Percentiles rank a stretch among this genome's conserved stretches.
These are phyloP conservation scores for Leishmania lainsoni DNA, from an alignment of 208 protist species.

Conservation along the genomic window DNA sequence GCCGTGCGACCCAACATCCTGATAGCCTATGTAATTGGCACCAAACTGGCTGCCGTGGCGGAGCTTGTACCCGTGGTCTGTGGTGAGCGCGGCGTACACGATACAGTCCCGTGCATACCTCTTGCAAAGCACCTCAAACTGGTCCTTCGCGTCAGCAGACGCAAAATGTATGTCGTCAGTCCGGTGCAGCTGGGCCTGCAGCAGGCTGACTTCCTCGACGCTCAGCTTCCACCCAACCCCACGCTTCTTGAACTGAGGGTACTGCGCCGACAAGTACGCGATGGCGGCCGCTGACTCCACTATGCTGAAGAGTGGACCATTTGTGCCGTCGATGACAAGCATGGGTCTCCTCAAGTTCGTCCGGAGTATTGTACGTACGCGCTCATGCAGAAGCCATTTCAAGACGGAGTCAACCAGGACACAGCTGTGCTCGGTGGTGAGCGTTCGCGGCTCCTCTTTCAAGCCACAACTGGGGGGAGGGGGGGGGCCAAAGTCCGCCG, in stretches of 20 bases:
- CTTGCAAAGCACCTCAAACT: conserved; percentile 18
- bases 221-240: conserved; percentile 49
- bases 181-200: conserved; percentile 9
- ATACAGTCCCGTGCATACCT: conserved; percentile 39
- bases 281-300: conserved; percentile 1
- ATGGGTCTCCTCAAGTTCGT: background rate
- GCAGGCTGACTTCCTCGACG: conserved; percentile 60
- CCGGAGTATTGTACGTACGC: background rate
- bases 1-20: conserved; percentile 37
- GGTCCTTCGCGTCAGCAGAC: conserved; percentile 9
- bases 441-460: background rate
- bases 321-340: conserved; percentile 11
- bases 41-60: conserved; percentile 73
- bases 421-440: background rate
- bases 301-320: conserved; percentile 36
- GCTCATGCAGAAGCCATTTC: background rate
- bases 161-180: conserved; percentile 32
- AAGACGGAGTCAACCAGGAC: background rate
- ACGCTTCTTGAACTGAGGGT: conserved; percentile 64
- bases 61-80: conserved; percentile 37
- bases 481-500: background rate
- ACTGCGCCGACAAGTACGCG: conserved; percentile 21
- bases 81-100: conserved; percentile 54
- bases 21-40: conserved; percentile 71
- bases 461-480: background rate